phyloP scores from a whole-genome alignment of 2,329 filamentous ascomycete genomes.

The Fusarium setosum region DNA sequence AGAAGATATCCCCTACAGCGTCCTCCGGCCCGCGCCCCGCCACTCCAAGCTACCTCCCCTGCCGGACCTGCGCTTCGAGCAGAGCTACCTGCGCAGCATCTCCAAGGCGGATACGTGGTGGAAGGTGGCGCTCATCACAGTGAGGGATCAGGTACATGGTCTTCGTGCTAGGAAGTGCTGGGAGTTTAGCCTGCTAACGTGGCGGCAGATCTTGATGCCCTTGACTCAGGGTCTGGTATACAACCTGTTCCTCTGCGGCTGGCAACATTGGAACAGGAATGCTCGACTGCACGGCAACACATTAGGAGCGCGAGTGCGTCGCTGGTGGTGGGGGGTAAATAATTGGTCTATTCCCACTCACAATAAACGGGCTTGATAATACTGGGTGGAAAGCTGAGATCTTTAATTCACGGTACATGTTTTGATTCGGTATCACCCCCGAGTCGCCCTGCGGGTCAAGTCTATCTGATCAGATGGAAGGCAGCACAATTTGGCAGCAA shows the following conservation, averaged over 20 bases:
- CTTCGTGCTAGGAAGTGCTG: not conserved
- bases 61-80: slow-evolving; percentile 94
- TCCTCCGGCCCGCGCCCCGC: slow-evolving; percentile 66
- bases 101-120: slow-evolving; percentile 82
- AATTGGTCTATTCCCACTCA: slow-evolving; percentile 80
- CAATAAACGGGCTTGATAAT: slow-evolving; percentile 9
- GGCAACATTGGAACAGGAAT: slow-evolving; percentile 88
- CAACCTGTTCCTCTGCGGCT: slow-evolving; percentile 85
- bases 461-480: no score
- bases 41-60: slow-evolving; percentile 68
- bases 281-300: slow-evolving; percentile 81
- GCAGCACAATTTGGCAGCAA: no score
- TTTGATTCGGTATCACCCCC: no score
- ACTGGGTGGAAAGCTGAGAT: no score
- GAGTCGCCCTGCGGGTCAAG: no score
- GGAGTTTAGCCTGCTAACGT: not conserved
- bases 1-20: slow-evolving; percentile 76
- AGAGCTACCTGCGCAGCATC: slow-evolving; percentile 95
- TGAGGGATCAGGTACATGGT: slow-evolving; percentile 81
- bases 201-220: slow-evolving; percentile 79
- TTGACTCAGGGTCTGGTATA: slow-evolving; percentile 90
- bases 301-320: slow-evolving; percentile 79
- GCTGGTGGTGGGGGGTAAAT: slow-evolving; percentile 97
- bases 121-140: slow-evolving; percentile 84
- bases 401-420: no score